A percentile compares a stretch with the other conserved stretches of the same genome.
phyloP scores from a whole-genome alignment of 805 yeast genomes.

The Candida maltosa region DNA sequence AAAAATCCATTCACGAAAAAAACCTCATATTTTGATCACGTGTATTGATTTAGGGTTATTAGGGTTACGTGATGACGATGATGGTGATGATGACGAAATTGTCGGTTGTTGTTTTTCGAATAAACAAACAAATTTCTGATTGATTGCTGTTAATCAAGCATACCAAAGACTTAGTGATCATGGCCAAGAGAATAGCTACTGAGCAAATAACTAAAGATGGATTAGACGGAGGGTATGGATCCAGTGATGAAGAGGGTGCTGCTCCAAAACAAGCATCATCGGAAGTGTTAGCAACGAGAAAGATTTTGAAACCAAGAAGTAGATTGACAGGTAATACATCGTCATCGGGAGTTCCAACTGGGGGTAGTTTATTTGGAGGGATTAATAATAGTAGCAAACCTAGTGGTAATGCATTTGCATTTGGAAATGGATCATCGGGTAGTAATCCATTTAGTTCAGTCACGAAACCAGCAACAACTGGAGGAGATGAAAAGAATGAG shows the following conservation, averaged over 20 bases:
- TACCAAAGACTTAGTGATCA: too few species aligned
- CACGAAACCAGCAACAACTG: background rate
- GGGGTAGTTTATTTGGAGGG: too few species aligned
- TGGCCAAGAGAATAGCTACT: slow-evolving; percentile 70
- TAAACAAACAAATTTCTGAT: too few species aligned
- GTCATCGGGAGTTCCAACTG: background rate
- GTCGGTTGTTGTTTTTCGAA: too few species aligned
- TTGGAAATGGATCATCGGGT: too few species aligned
- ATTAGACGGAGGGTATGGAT: slow-evolving; percentile 6
- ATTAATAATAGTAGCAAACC: background rate
- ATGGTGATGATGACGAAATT: too few species aligned
- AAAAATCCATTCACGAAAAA: too few species aligned
- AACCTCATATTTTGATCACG: too few species aligned
- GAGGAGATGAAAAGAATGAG: slow-evolving; percentile 31
- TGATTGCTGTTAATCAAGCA: too few species aligned
- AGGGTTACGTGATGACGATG: too few species aligned
- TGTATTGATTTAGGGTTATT: too few species aligned
- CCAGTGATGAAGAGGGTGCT: slow-evolving; percentile 21
- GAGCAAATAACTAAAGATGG: slow-evolving; percentile 61
- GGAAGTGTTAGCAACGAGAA: slow-evolving; percentile 63
- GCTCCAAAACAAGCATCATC: slow-evolving; percentile 32
- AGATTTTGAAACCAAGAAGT: slow-evolving; percentile 60
- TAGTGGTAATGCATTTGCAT: too few species aligned
- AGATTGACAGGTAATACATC: slow-evolving; percentile 7
- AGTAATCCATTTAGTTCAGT: background rate